Percentiles rank a stretch among this genome's conserved stretches.
These are phyloP conservation scores for Chenopodium suecicum DNA, from an alignment of 148 eudicot genomes.

Conservation along the genomic window DNA sequence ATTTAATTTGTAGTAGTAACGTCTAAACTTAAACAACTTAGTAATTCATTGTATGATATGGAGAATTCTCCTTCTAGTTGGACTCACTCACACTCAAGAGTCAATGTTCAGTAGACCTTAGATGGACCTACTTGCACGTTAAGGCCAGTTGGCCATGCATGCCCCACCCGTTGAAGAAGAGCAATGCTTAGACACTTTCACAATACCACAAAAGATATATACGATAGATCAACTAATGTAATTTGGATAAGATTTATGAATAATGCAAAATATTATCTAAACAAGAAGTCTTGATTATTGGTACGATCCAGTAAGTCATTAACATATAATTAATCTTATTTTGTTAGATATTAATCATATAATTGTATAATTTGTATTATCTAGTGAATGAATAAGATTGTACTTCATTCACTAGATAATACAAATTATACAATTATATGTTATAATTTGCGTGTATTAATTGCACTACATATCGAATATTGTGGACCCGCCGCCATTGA, in stretches of 20 bases:
- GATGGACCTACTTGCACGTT: too few species aligned
- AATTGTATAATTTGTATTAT: not conserved
- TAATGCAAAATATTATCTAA: not conserved
- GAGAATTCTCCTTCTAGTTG: too few species aligned
- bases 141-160: too few species aligned
- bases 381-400: not conserved
- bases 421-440: not conserved
- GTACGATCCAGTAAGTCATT: not conserved
- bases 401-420: not conserved
- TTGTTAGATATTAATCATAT: too few species aligned
- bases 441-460: not conserved
- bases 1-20: too few species aligned
- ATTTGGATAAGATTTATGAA: not conserved
- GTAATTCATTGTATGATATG: too few species aligned
- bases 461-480: constrained; percentile 2
- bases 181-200: not conserved
- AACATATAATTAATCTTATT: not conserved
- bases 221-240: not conserved
- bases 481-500: constrained; percentile 13
- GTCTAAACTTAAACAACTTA: too few species aligned
- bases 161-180: not conserved
- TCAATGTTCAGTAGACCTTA: too few species aligned
- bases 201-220: not conserved
- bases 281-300: not conserved
- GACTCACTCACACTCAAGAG: too few species aligned